Percentiles rank a stretch among this genome's conserved stretches.
Evolutionary conservation across 1,284 basidiomycete genomes (phyloP).

Genomic region (Mycosarcoma mackinlayi): DNA sequence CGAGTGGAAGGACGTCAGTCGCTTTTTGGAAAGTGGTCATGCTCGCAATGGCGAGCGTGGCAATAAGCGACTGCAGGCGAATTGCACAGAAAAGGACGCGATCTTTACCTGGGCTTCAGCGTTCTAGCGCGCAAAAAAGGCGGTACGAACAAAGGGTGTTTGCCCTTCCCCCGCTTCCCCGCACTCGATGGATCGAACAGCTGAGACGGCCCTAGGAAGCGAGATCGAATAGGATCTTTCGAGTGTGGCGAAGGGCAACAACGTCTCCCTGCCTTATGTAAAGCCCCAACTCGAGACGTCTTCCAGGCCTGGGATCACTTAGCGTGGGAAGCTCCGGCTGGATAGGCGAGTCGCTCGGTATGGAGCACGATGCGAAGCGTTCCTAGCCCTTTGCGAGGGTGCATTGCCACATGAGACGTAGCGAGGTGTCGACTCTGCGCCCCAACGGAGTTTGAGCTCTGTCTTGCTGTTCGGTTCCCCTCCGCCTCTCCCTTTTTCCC

Average conservation of each 20-base stretch:
- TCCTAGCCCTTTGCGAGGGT: conserved; percentile 1
- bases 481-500: too few species aligned
- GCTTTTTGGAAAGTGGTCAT: too few species aligned
- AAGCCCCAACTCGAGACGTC: not conserved
- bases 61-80: conserved; percentile 16
- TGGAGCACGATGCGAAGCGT: not conserved
- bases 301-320: too few species aligned
- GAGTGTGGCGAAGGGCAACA: not conserved
- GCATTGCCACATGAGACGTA: not conserved
- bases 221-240: not conserved
- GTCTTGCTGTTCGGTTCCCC: too few species aligned
- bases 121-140: conserved; percentile 5
- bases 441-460: too few species aligned
- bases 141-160: too few species aligned
- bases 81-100: not conserved
- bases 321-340: not conserved
- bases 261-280: not conserved
- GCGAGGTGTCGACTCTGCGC: too few species aligned
- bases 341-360: conserved; percentile 3
- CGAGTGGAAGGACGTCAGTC: too few species aligned
- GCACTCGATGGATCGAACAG: not conserved
- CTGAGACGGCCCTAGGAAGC: too few species aligned
- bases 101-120: too few species aligned
- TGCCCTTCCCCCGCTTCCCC: not conserved
- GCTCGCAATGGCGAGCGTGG: conserved; percentile 10